Percentiles rank a stretch among this genome's conserved stretches.
Evolutionary conservation across 108 stramenopile genomes (phyloP).

Genomic region (Schizochytrium sp.): DNA sequence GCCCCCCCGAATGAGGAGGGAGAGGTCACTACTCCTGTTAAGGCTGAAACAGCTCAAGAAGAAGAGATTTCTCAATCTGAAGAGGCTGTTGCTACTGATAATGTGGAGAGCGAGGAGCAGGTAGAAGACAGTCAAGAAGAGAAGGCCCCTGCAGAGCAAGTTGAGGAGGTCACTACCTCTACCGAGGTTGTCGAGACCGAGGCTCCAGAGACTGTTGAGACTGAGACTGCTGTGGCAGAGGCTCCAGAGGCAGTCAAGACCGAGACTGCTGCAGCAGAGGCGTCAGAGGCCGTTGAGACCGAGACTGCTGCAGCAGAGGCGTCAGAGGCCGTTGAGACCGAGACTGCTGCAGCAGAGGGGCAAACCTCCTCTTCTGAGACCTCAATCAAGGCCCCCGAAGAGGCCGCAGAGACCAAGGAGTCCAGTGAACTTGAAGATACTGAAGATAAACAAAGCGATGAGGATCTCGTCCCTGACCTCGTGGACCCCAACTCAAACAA

Average conservation of each 20-base stretch:
- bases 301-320: neutral
- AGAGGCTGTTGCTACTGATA: neutral
- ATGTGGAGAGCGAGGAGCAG: neutral
- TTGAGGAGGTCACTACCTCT: neutral
- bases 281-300: neutral
- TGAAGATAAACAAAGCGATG: neutral
- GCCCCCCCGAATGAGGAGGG: neutral
- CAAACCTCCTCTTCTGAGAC: neutral
- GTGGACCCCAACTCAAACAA: neutral
- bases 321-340: neutral
- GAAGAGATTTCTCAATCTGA: neutral
- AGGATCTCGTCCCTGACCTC: neutral
- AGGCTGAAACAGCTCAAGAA: neutral
- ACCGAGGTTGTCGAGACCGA: too few relatives aligned
- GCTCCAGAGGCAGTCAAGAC: neutral
- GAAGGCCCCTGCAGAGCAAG: neutral
- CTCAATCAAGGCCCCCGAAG: neutral
- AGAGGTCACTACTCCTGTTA: slow-evolving; percentile 8
- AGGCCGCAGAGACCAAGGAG: neutral
- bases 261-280: neutral
- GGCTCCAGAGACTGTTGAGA: too few relatives aligned
- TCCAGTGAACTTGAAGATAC: neutral
- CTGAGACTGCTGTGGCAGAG: too few relatives aligned
- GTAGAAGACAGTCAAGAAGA: neutral
- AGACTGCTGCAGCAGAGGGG: neutral